Evolutionary conservation across 768 basidiomycete genomes (phyloP), one percentile per base, ranked within the genome.

Genomic region (Suillus weaverae): DNA sequence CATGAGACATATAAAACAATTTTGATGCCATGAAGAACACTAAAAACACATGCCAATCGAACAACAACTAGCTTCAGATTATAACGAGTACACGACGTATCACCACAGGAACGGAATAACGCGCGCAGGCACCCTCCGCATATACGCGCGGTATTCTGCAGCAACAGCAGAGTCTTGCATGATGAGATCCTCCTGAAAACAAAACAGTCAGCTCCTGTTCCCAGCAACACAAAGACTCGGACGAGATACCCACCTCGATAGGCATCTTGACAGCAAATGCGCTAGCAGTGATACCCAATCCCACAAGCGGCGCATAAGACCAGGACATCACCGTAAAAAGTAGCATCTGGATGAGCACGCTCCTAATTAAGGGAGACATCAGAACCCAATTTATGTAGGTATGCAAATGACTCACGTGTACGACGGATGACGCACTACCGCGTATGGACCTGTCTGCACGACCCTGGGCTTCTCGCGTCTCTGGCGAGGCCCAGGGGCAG

Each of bases 351-450:
- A 54, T 7, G 35, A 1, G 32, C 4, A 60, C 35, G 44, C 11
- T 13, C 35, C 32, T 44, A 20, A 13, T 4, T 32, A 9, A 54
- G 46, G 33, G 16, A 2, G 13, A 22, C 30, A 2, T 53, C 26
- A 50, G 30, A 50, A 30, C 50, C 4, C 11, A 48, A 48, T 22
- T 26, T 11, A 50, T 30, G 32, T 9, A 53, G 9, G 32, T 53
- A 32, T 4, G 8, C 22, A 51, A 30, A 14, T 32, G 33, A 69
- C 75, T 62, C 62, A 78, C 77, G 69, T 71, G 63, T 80, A 80
- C 14, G 63, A 60, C 4, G 79, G 79, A 60, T 80, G 80, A 41
- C 80, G 79, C 39, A 80, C 73, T 33, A 77, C 55, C 9, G 74
- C 64, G 62, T 80, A 80, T 5, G 78, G 79, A 2, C 79, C 79